Evolutionary conservation across 306 rosid species (phyloP).

Genomic region (Trichosanthes cucumerina): DNA sequence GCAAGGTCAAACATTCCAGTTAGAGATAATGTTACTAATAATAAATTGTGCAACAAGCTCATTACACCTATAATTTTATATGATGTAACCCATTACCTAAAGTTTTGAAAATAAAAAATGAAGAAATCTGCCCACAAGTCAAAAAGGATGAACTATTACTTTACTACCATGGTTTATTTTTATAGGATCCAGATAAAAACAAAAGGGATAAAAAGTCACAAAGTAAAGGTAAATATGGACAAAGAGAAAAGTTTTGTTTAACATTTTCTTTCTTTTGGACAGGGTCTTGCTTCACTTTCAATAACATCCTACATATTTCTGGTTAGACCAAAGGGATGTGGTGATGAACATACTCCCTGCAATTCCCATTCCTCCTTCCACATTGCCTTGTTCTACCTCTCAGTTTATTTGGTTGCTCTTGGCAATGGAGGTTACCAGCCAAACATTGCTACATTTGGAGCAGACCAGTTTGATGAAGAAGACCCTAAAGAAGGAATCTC

Average conservation of each 20-base stretch:
- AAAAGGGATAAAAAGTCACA: background rate
- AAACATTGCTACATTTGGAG: slow-evolving; percentile 72
- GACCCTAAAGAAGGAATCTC: slow-evolving; percentile 48
- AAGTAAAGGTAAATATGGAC: background rate
- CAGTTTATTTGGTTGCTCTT: slow-evolving; percentile 53
- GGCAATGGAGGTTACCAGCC: slow-evolving; percentile 91
- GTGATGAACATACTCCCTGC: slow-evolving; percentile 38
- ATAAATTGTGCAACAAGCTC: too few relatives aligned
- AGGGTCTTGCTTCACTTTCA: slow-evolving; percentile 59
- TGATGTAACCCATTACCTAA: too few relatives aligned
- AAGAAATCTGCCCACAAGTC: background rate
- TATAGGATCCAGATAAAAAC: background rate
- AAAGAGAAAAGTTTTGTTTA: background rate
- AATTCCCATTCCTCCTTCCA: slow-evolving; percentile 31
- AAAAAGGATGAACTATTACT: background rate
- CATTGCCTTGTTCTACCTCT: slow-evolving; percentile 35
- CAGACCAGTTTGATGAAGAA: slow-evolving; percentile 81
- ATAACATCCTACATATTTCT: slow-evolving; percentile 44
- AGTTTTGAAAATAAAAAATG: background rate
- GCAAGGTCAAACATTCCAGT: too few relatives aligned
- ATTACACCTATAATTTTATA: too few relatives aligned
- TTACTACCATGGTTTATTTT: background rate
- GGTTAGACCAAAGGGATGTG: slow-evolving; percentile 58
- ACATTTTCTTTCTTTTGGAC: background rate
- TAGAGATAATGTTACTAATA: too few relatives aligned